A percentile compares a stretch with the other conserved stretches of the same genome.
phyloP scores from a whole-genome alignment of 345 rosid species.

The Durio zibethinus region DNA sequence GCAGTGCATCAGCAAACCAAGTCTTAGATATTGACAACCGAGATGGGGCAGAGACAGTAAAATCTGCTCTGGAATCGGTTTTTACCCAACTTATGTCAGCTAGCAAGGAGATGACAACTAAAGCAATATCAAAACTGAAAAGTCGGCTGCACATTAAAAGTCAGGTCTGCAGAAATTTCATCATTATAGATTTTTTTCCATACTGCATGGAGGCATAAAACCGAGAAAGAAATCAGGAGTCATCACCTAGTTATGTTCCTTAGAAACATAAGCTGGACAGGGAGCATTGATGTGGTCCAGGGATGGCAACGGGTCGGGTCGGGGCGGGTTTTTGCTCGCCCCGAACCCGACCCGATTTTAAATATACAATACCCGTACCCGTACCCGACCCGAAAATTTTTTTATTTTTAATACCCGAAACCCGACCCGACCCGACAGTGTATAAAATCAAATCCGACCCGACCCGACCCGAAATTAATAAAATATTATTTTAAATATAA shows the following conservation, averaged over 20 bases:
- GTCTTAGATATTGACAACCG: constrained; percentile 43
- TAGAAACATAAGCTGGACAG: neutral
- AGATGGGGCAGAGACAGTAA: constrained; percentile 50
- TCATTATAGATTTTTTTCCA: neutral
- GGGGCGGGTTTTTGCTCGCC: too few species aligned
- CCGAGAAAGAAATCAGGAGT: neutral
- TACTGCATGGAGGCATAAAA: neutral
- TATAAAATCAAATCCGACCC: too few species aligned
- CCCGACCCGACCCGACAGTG: too few species aligned
- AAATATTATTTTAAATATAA: too few species aligned
- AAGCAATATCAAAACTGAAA: constrained; percentile 55
- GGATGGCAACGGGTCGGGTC: too few species aligned
- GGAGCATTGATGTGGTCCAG: neutral
- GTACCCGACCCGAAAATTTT: too few species aligned
- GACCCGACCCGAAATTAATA: too few species aligned
- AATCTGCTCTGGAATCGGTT: constrained; percentile 56
- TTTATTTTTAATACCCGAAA: too few species aligned
- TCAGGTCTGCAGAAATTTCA: constrained; percentile 42
- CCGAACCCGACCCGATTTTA: too few species aligned
- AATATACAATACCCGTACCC: too few species aligned
- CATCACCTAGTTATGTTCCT: neutral
- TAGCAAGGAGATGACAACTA: constrained; percentile 54
- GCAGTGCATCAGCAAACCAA: constrained; percentile 49
- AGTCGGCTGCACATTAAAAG: constrained; percentile 58
- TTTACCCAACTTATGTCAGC: constrained; percentile 85